Evolutionary conservation across 768 basidiomycete genomes (phyloP).

Genomic region (Terana coerulea): DNA sequence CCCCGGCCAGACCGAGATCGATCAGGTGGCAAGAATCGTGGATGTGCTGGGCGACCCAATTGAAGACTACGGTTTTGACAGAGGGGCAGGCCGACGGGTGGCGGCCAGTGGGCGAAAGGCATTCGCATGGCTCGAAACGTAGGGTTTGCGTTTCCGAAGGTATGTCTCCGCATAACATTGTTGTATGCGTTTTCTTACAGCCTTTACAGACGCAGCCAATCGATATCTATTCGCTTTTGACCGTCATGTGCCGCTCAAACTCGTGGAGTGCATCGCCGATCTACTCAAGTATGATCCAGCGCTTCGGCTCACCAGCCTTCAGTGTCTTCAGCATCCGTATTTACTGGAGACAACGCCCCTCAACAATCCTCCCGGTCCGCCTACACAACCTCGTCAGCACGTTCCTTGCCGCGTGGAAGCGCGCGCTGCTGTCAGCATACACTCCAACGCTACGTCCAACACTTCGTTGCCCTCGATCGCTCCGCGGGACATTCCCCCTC

Average conservation of each 20-base stretch:
- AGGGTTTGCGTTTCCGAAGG: slow-evolving; percentile 89
- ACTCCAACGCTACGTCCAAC: slow-evolving; percentile 10
- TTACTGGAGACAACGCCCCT: slow-evolving; percentile 73
- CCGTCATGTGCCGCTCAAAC: slow-evolving; percentile 66
- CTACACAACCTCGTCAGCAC: slow-evolving; percentile 21
- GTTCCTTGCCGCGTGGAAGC: slow-evolving; percentile 6
- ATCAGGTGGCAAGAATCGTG: slow-evolving; percentile 89
- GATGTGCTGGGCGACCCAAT: slow-evolving; percentile 92
- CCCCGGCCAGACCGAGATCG: slow-evolving; percentile 88
- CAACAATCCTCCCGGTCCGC: slow-evolving; percentile 62
- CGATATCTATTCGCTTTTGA: slow-evolving; percentile 70
- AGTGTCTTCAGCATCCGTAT: slow-evolving; percentile 89
- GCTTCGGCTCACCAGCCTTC: slow-evolving; percentile 75
- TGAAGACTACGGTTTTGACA: slow-evolving; percentile 77
- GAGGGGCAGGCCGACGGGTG: slow-evolving; percentile 68
- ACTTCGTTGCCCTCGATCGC: slow-evolving; percentile 34
- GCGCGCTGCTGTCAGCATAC: not conserved
- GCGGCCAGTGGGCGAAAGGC: slow-evolving; percentile 84
- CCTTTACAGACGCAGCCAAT: slow-evolving; percentile 53
- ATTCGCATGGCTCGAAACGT: slow-evolving; percentile 82
- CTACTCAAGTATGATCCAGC: slow-evolving; percentile 91
- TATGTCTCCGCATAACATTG: slow-evolving; percentile 32
- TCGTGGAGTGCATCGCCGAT: slow-evolving; percentile 90
- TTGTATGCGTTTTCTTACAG: slow-evolving; percentile 9
- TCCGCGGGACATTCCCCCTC: slow-evolving; percentile 45